Evolutionary conservation across 306 rosid genomes (phyloP), one percentile per base, ranked within the genome.

Genomic region (Astragalus membranaceus): DNA sequence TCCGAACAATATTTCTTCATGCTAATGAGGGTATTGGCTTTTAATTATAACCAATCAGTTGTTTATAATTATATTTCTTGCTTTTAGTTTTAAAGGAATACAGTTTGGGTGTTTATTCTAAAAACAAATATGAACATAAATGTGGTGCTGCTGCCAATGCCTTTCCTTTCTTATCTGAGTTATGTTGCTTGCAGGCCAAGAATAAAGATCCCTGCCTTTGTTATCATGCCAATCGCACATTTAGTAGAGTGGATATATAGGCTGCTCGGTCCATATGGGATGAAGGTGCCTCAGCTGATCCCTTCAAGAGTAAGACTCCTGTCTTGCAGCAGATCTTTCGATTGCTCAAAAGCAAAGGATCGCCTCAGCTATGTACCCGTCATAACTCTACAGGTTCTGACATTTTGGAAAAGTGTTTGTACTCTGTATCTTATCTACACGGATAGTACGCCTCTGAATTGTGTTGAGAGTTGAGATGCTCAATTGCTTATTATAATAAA

Each of bases 241-340:
- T 53, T 88, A 65, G 95, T 95, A 71, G 95, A 95, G 75, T 84
- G 77, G 85, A 78, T 69, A 64, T 91, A 84, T 78, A 89, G 58
- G 87, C 87, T 95, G 72, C 83, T 95, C 16, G 95, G 96, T 46
- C 96, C 96, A 61, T 95, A 89, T 79, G 99, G 99, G 37, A 95
- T 95, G 99, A 82, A 84, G 66, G 95, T 95, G 69, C 99, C 99
- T 5, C 99, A 95, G 85, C 80, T 95, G 82, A 95, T 87, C 15
- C 99, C 99, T 76, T 91, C 99, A 70, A 91, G 99, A 82, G 66
- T 94, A 78, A 87, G 96, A 79, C 90, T 94, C n/a, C 78, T 85
- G 48, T 81, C 95, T 69, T 87, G 97, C 84, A 87, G 81, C 83
- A 86, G 99, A 86, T 67, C 96, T 79, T 94, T 91, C 62, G 85